Evolutionary conservation across 179 eudicot species (phyloP), one percentile per base, ranked within the genome.

Genomic region (Actinidia polygama): DNA sequence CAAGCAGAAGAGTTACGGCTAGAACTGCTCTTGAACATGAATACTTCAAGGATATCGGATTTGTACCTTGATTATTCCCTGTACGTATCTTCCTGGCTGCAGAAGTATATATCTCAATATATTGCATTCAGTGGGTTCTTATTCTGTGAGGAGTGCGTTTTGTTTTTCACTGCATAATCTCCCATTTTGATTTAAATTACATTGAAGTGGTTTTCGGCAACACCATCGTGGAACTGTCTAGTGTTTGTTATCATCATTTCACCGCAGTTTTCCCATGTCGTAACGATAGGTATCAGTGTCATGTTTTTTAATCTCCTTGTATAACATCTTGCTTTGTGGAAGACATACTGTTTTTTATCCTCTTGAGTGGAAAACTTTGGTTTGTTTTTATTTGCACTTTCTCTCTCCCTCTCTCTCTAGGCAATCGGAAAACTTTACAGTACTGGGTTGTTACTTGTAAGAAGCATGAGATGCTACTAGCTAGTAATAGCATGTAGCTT

Each of bases 1-100:
- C 99, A 54, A 92, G 94, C 91, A 91, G 85, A 89, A 96, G 99
- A 90, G 89, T 93, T 81, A 92, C 99, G 8, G 99, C 99, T 24
- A 91, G 93, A 87, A 81, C 78, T 83, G 99, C 97, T 5, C 96
- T 96, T 40, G 94, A 92, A 82, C 99, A 96, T 64, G 98, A 96
- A 86, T 96, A 96, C 91, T 96, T 96, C 90, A 94, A 92, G 87
- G 97, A 96, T 84, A 83, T 93, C 46, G 95, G 90, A 47, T 82
- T 81, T 36, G 94, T 91, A n/a, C 94, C 96, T 77, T 96, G 87
- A 91, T 83, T n/a, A n/a, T 83, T 83, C 72, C 23, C 50, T 44
- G 61, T 57, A n/a, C 30, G 6, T 21, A 59, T 81, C 79, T 61
- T 82, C 71, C 79, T 73, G 75, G 77, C 66, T 53, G 80, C 66